Percentiles rank a stretch among this genome's conserved stretches.
phyloP scores from a whole-genome alignment of 1,284 basidiomycete species.

The Abortiporus biennis region DNA sequence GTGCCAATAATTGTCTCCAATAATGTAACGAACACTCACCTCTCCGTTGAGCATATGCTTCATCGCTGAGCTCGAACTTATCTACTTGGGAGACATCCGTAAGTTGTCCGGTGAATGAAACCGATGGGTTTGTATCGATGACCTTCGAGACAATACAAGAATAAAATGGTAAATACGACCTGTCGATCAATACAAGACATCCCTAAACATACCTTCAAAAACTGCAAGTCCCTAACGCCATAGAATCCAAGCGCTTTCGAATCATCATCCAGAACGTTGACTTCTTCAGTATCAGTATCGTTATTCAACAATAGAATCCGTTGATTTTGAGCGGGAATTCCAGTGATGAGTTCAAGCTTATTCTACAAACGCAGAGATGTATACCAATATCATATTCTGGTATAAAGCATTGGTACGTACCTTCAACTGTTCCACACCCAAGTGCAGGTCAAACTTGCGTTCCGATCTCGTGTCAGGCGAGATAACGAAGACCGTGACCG shows the following conservation, averaged over 20 bases:
- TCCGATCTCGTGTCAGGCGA: conserved; percentile 88
- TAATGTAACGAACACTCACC: conserved; percentile 39
- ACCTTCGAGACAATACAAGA: conserved; percentile 44
- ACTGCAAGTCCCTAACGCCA: conserved; percentile 61
- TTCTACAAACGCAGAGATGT: conserved; percentile 41
- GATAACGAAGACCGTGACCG: conserved; percentile 70
- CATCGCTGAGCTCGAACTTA: conserved; percentile 86
- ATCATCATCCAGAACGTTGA: conserved; percentile 63
- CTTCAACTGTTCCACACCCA: conserved; percentile 77
- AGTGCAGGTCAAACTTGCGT: conserved; percentile 69
- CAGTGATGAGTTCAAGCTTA: conserved; percentile 89
- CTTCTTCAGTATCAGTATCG: conserved; percentile 43
- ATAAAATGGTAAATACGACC: not conserved
- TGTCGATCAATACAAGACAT: not conserved
- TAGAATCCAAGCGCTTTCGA: conserved; percentile 67
- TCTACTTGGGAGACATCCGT: conserved; percentile 84
- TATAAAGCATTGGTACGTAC: conserved; percentile 28
- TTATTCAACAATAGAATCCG: conserved; percentile 58
- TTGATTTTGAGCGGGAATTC: conserved; percentile 75
- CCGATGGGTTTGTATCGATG: conserved; percentile 70
- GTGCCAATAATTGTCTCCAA: not conserved
- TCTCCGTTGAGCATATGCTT: conserved; percentile 75
- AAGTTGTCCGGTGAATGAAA: conserved; percentile 71
- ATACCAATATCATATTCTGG: not conserved
- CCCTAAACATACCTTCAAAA: conserved; percentile 58